Base-by-base conservation (phyloP, 2,329 filamentous ascomycete genomes). In the Aspergillus eucalypticola region DNA sequence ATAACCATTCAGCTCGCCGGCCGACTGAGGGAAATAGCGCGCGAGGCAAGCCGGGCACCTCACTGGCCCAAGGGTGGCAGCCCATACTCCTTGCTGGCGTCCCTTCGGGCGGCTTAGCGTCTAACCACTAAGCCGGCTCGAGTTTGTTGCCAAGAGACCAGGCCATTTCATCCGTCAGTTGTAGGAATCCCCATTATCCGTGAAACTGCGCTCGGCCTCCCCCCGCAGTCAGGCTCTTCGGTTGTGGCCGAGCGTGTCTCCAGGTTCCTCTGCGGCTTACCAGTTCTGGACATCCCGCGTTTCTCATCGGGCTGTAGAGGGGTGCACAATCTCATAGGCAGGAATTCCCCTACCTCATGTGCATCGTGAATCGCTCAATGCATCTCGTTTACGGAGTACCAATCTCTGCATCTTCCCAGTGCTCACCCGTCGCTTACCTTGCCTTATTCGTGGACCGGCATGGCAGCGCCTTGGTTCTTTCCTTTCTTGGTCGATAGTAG, bases 171-270 rank as follows among this genome's bases (percentile, higher is more conserved):
- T 25, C 48, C 48, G 19, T 5, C 48, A 29, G 48, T 51, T 19
- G 32, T 35, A 38, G 29, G 15, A 53, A 15, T 53, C 41, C 6
- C 19, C 19, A 11, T 21, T 19, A 44, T 44, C 41, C 41, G 41
- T 23, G 41, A 44, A 44, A 44, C 19, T 23, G 41, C 41, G 41
- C 41, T 44, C 41, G 41, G 41, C 6, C 46, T 17, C 19, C 32
- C 51, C 39, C 51, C 51, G 19, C 35, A 53, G 51, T 53, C 51
- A 25, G 39, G 39, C 51, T 17, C 35, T 53, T 53, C 51, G 51
- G 51, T 41, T 53, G 51, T 41, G 51, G 51, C 35, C 51, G 51
- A 53, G 32, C 15, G 17, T 44, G 19, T 44, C 41, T 44, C 41
- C 41, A 23, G 41, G 17, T 44, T 44, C 6, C 19, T 7, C 41